Conservation (phyloP, 305 asterid species). For the Rubia balearica region DNA sequence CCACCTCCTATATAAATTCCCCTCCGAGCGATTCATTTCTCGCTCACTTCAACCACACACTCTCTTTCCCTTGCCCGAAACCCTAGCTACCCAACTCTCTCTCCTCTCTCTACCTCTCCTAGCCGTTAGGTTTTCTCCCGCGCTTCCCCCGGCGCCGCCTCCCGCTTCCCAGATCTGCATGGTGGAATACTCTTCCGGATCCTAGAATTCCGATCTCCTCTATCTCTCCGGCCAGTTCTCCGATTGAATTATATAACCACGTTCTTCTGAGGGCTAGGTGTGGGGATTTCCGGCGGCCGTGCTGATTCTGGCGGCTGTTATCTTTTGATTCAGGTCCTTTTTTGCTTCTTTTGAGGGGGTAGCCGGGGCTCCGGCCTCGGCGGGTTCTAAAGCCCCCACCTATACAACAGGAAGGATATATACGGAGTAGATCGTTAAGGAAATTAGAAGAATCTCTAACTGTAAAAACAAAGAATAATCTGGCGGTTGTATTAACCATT, state of each 20-base stretch:
- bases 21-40: conserved; percentile 49
- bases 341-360: conserved; percentile 99
- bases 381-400: conserved; percentile 99
- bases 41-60: conserved; percentile 47
- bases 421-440: conserved; percentile 14
- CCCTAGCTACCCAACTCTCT: conserved; percentile 22
- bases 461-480: conserved; percentile 8
- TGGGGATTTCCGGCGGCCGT: conserved; percentile 67
- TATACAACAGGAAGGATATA: conserved; percentile 32
- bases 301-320: conserved; percentile 37
- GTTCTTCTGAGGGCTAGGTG: conserved; percentile 85
- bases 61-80: conserved; percentile 14
- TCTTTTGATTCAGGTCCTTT: conserved; percentile 57
- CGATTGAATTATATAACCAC: conserved; percentile 1
- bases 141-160: background rate
- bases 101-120: background rate
- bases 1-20: conserved; percentile 36
- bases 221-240: background rate
- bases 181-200: conserved; percentile 37
- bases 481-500: conserved; percentile 19
- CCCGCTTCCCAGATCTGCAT: conserved; percentile 35
- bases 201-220: conserved; percentile 25
- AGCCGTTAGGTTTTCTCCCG: conserved; percentile 32
- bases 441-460: background rate
- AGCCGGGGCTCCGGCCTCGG: conserved; percentile 99